Evolutionary conservation across 495 filamentous ascomycete species (phyloP), one percentile per base, ranked within the genome.

Genomic region (Hypoxylon lienhwacheense): DNA sequence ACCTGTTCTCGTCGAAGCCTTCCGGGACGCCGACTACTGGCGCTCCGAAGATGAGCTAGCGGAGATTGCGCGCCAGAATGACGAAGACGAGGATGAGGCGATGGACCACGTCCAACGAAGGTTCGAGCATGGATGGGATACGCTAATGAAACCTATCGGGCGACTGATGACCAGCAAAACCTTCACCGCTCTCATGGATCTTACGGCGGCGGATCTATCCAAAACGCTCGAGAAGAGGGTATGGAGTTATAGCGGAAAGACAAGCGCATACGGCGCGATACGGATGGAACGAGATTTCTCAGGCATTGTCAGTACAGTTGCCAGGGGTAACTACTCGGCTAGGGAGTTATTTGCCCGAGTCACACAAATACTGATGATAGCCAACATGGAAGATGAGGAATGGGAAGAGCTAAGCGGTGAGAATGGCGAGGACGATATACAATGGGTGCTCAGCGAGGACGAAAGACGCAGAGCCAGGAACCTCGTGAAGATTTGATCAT

Each of bases 311-410:
- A 82, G 77, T 19, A 81, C 85, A 2, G 87, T 95, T 1, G 85
- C 89, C 5, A 82, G 81, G 49, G 87, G 89, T 0, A 80, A 82
- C 60, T 98, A 96, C 68, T 81, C 81, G 1, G 80, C 96, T 35
- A 74, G 91, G 8, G 91, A 96, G 64, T 65, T 81, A 10, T 97
- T 98, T 75, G 79, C 77, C 41, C 82, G 83, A 53, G 89, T 89
- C 47, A 77, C 81, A 55, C 91, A 98, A 77, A 88, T 97, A 54
- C 83, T 85, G 37, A 79, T 96, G 71, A 81, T 96, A 3, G 88
- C 95, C 64, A 91, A 91, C 53, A 95, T 97, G 91, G 93, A 98
- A 67, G 91, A 95, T 12, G 93, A 98, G 48, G 95, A 98, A 70
- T 96, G 91, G 89, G 89, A 91, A 40, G 92, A 92, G 68, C 47